Conservation (phyloP, 208 protist species). For the Trypanosoma lewisi region DNA sequence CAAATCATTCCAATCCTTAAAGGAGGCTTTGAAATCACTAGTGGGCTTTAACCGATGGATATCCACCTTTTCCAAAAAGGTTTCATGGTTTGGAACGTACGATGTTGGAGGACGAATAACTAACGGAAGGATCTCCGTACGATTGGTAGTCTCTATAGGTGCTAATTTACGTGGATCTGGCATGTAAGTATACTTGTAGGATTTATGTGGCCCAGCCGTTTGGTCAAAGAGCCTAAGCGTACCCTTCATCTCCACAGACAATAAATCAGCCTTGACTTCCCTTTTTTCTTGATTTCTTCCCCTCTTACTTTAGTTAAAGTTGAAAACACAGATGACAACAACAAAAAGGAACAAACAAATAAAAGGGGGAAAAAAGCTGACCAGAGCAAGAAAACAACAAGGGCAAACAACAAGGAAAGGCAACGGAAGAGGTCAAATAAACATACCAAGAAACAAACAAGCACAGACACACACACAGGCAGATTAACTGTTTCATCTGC, state of each 20-base stretch:
- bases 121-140: constrained; percentile 76
- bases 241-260: constrained; percentile 6
- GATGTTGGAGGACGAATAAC: constrained; percentile 83
- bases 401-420: not conserved
- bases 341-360: not conserved
- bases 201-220: constrained; percentile 83
- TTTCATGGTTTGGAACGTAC: constrained; percentile 87
- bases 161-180: constrained; percentile 88
- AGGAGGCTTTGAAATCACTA: constrained; percentile 86
- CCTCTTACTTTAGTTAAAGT: too few species aligned
- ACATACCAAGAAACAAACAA: too few species aligned
- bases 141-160: constrained; percentile 83
- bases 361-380: too few species aligned
- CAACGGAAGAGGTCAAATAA: not conserved
- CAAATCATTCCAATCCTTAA: constrained; percentile 91
- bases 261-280: not conserved
- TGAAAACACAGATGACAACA: not conserved
- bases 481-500: too few species aligned
- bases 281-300: constrained; percentile 7
- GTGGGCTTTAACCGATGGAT: constrained; percentile 78
- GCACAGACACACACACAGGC: too few species aligned
- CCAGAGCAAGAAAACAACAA: not conserved
- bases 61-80: constrained; percentile 86
- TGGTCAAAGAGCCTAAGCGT: constrained; percentile 51
- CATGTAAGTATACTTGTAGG: constrained; percentile 92